Percentiles rank a stretch among this genome's conserved stretches.
phyloP scores from a whole-genome alignment of 495 filamentous ascomycete species.

The Hypoxylon perforatum region DNA sequence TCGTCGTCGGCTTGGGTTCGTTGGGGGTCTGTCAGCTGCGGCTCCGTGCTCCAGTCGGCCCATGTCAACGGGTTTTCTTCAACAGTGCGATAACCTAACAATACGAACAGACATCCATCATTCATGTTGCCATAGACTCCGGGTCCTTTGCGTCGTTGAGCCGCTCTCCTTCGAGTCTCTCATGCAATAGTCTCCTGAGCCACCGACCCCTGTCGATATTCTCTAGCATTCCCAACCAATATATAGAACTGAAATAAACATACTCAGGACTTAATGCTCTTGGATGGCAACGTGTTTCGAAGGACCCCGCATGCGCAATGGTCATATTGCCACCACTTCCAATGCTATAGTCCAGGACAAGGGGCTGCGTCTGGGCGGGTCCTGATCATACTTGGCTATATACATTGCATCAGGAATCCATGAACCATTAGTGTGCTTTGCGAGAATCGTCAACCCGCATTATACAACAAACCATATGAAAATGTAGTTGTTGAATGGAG shows the following conservation, averaged over 20 bases:
- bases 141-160: neutral
- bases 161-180: neutral
- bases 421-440: constrained; percentile 1
- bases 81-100: constrained; percentile 7
- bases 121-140: neutral
- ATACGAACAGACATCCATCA: too few species aligned
- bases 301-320: constrained; percentile 12
- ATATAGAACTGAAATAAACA: neutral
- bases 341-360: neutral
- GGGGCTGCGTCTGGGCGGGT: neutral
- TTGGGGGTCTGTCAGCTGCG: constrained; percentile 14
- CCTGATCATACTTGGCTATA: neutral
- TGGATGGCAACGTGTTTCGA: neutral
- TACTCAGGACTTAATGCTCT: neutral
- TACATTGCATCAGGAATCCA: constrained; percentile 24
- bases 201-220: neutral
- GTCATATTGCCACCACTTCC: constrained; percentile 3
- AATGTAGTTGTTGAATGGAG: neutral
- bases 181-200: constrained; percentile 10
- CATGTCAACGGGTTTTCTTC: constrained; percentile 16
- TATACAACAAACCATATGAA: constrained; percentile 11
- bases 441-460: constrained; percentile 6
- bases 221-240: neutral
- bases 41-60: constrained; percentile 16
- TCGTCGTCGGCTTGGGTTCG: constrained; percentile 8